Base-by-base conservation (phyloP, 345 rosid species). In the Sapria himalayana region DNA sequence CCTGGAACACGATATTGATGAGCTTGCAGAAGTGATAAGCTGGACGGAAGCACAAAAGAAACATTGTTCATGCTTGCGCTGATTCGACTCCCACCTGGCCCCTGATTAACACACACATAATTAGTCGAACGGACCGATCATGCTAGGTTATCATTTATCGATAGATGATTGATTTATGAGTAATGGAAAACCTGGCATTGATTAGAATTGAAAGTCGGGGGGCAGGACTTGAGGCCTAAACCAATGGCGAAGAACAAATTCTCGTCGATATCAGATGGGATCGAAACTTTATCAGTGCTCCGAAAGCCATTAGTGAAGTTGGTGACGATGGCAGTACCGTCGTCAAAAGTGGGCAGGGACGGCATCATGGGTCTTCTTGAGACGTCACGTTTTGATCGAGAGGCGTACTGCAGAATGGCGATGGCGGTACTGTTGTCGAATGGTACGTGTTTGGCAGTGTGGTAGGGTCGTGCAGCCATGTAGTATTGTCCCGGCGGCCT, bases 361-460 rank as follows among this genome's bases (percentile, higher is more conserved):
- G 94, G 74, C 73, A 66, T 51, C 9, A 65, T 16, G 2, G 94
- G 92, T 5, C 31, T 57, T 21, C 7, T 40, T 13, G 63, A 15
- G 0, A 27, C 22, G 22, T 73, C 51, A 4, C 56, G 49, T 18
- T 66, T 66, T 32, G 66, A 64, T 4, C 91, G 73, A 0, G 91
- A 54, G 1, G 58, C 72, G 72, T 86, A 86, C 19, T 82, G 80
- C 18, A 86, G 91, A 51, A 86, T 76, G 12, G 97, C 97, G 0
- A 93, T 81, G 4, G 93, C 57, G 8, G 97, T 82, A 14, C 94
- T 81, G 58, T 86, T 86, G 52, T 64, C 91, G 11, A 86, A 86
- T 2, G 85, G 63, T 1, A 72, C 80, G 46, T 61, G 77, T 41
- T 67, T 81, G 1, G 82, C 82, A 34, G 85, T 86, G 44, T 71